phyloP scores from a whole-genome alignment of 768 basidiomycete species.

The Lactifluus hygrophoroides region DNA sequence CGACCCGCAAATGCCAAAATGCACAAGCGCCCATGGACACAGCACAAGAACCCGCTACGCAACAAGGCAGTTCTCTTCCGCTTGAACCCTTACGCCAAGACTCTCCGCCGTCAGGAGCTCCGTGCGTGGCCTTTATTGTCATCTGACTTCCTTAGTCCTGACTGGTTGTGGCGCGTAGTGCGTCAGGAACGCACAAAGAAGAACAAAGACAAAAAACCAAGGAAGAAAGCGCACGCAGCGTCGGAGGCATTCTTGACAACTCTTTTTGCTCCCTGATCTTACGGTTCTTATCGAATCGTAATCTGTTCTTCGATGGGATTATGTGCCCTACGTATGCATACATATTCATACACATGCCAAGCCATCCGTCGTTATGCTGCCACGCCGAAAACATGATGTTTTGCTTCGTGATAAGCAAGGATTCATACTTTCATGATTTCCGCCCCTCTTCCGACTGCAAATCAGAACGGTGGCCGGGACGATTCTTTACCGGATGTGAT shows the following conservation, averaged over 20 bases:
- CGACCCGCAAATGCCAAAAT: slow-evolving; percentile 79
- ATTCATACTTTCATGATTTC: slow-evolving; percentile 5
- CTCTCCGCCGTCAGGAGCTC: slow-evolving; percentile 80
- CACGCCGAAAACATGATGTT: slow-evolving; percentile 21
- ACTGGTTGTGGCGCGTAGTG: slow-evolving; percentile 36
- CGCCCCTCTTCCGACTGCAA: slow-evolving; percentile 6
- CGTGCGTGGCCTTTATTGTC: slow-evolving; percentile 41
- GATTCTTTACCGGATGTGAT: slow-evolving; percentile 5
- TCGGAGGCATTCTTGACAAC: slow-evolving; percentile 78
- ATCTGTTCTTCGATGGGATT: background rate
- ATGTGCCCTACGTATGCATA: background rate
- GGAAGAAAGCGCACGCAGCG: slow-evolving; percentile 53
- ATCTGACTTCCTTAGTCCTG: background rate
- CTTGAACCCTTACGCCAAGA: slow-evolving; percentile 98
- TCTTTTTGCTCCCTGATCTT: slow-evolving; percentile 72
- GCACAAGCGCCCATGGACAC: slow-evolving; percentile 93
- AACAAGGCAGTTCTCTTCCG: slow-evolving; percentile 95
- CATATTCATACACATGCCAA: slow-evolving; percentile 5
- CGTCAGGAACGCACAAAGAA: slow-evolving; percentile 66
- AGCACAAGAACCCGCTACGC: slow-evolving; percentile 97
- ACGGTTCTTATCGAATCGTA: slow-evolving; percentile 2
- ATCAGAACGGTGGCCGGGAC: slow-evolving; percentile 8
- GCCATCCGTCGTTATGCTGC: slow-evolving; percentile 20
- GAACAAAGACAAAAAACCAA: slow-evolving; percentile 54
- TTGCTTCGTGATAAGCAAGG: slow-evolving; percentile 16